Evolutionary conservation across 805 yeast genomes (phyloP), one percentile per base, ranked within the genome.

Genomic region (Candida odintsovae): DNA sequence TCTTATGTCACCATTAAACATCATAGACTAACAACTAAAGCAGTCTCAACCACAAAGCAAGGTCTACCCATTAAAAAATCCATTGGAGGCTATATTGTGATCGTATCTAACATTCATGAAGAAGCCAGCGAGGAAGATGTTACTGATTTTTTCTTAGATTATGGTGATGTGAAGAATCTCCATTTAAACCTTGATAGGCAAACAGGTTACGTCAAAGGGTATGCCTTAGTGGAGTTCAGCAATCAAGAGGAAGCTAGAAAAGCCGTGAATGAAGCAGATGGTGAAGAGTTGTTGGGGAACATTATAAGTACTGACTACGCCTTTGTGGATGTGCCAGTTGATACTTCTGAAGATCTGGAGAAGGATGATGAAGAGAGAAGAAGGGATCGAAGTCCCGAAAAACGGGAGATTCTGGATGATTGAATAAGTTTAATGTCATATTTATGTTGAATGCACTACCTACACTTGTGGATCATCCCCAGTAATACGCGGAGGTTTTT

Each of bases 61-160:
- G 58, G 58, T 0, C 23, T 46, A 2, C 43, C 52, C 7, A 38
- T 42, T 2, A 35, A 25, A 15, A 40, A 42, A n/a, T 55, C 57
- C 3, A 37, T 55, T 1, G 76, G 71, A 50, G 78, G 77, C 13
- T 73, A 71, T 61, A 65, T 72, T 7, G 23, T 73, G 2, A 56
- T 72, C 4, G 70, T 63, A 7, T 59, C 67, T 0, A 70, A 70
- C 33, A 43, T 73, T 16, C 75, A 74, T 45, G 73, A 70, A 33
- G 78, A 73, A 53, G 68, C 71, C 2, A 54, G 72, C 9, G 78
- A 74, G 43, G 77, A 72, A 41, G 75, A 70, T 25, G 48, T 72
- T 1, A 48, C 50, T 5, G 77, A 74, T 50, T 56, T 61, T 29
- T 70, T 73, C 50, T 60, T 68, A 29, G 77, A 73, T 22, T 70